Evolutionary conservation across 2,329 filamentous ascomycete species (phyloP).

Genomic region (Stachybotrys chlorohalonatus): DNA sequence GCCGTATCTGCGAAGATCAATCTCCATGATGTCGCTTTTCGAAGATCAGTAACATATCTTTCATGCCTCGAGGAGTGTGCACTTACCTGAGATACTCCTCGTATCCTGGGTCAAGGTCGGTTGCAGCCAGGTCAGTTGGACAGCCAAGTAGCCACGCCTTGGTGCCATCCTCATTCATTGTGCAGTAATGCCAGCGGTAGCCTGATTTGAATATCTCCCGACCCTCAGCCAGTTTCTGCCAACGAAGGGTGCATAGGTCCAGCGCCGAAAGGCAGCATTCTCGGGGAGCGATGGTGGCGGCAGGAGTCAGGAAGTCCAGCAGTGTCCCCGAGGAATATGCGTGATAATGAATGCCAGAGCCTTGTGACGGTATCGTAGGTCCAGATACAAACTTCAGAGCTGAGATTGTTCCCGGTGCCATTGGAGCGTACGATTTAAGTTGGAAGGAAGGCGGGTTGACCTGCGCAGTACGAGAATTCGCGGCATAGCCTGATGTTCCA

Average conservation of each 20-base stretch:
- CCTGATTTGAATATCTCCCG: slow-evolving; percentile 84
- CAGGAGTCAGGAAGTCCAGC: slow-evolving; percentile 89
- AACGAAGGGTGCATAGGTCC: slow-evolving; percentile 77
- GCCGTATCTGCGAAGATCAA: slow-evolving; percentile 86
- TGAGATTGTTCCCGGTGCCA: slow-evolving; percentile 81
- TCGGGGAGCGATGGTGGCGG: slow-evolving; percentile 73
- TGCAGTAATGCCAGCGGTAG: slow-evolving; percentile 98
- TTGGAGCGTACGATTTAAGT: slow-evolving; percentile 67
- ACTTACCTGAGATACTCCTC: slow-evolving; percentile 73
- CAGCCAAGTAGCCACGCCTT: slow-evolving; percentile 97
- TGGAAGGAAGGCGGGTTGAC: slow-evolving; percentile 59
- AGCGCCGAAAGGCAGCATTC: slow-evolving; percentile 88
- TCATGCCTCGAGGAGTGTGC: neutral
- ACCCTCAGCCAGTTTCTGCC: slow-evolving; percentile 92
- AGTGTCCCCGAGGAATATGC: slow-evolving; percentile 88
- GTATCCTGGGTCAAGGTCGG: slow-evolving; percentile 59
- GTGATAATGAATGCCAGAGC: slow-evolving; percentile 89
- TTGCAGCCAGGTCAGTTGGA: slow-evolving; percentile 59
- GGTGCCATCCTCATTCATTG: slow-evolving; percentile 87
- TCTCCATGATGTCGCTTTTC: slow-evolving; percentile 73
- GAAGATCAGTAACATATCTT: slow-evolving; percentile 8
- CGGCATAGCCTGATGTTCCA: slow-evolving; percentile 55
- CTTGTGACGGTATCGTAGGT: slow-evolving; percentile 76
- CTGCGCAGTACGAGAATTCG: slow-evolving; percentile 58
- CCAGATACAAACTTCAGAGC: slow-evolving; percentile 79